Conservation (phyloP, 2,329 filamentous ascomycete species). For the Capronia epimyces region DNA sequence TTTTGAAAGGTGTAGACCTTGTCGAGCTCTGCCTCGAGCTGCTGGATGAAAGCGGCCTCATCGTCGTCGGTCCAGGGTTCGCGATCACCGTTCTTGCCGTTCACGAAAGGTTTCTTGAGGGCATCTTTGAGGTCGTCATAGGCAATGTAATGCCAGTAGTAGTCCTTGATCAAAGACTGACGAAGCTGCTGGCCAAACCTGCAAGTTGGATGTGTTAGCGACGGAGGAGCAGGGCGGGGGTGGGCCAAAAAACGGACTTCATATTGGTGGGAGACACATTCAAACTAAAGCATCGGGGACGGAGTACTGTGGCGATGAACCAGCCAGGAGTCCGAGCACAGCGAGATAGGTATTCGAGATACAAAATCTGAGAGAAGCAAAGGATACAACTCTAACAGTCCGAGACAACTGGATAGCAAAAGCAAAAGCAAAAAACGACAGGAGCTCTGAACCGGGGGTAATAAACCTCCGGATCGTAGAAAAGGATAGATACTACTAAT, state of each 20-base stretch:
- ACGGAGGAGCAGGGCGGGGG: not conserved
- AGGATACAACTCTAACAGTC: not conserved
- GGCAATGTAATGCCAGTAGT: constrained; percentile 96
- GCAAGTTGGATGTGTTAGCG: not conserved
- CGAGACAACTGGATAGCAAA: not conserved
- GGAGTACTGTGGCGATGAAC: not conserved
- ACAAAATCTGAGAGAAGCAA: not conserved
- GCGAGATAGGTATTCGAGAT: not conserved
- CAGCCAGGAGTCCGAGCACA: not conserved
- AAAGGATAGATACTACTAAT: too few relatives aligned
- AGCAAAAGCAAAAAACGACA: not conserved
- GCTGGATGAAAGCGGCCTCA: constrained; percentile 78
- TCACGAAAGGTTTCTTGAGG: constrained; percentile 67
- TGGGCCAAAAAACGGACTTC: constrained; percentile 4
- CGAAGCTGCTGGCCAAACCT: constrained; percentile 95
- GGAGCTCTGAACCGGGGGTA: not conserved
- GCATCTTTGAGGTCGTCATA: constrained; percentile 89
- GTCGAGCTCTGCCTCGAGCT: constrained; percentile 86
- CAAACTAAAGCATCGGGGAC: not conserved
- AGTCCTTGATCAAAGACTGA: constrained; percentile 92
- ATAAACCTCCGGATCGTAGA: not conserved
- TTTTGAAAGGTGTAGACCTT: constrained; percentile 98
- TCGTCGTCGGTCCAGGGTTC: constrained; percentile 84
- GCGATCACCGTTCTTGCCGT: constrained; percentile 45
- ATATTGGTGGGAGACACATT: constrained; percentile 2